Base-by-base conservation (phyloP, 2,329 filamentous ascomycete species). In the Pseudohalonectria lignicola region DNA sequence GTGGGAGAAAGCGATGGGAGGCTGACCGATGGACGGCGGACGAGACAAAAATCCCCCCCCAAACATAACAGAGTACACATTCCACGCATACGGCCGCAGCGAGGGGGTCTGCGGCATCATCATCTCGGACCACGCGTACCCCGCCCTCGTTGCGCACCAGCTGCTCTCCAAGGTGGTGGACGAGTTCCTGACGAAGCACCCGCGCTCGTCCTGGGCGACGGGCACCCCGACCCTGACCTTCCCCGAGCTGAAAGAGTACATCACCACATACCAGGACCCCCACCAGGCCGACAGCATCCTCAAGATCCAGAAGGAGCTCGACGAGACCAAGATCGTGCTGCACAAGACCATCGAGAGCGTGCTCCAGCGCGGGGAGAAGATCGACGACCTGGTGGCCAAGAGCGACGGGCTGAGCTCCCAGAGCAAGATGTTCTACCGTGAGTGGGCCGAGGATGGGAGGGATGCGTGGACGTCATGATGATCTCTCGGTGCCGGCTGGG, bases 341-440 rank as follows among this genome's bases (percentile, higher is more conserved):
- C 87, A 96, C 66, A 94, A 96, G 75, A 95, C 92, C 32, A 95
- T 94, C 52, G 83, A 94, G 67, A 84, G 77, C 53, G 79, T 71
- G 37, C 61, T 95, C 53, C 82, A 95, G 68, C 76, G 92, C 44
- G 92, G 88, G 31, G 88, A 96, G 76, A 96, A 95, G 74, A 86
- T 98, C 49, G 90, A 96, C 55, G 85, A 83, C 51, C 64, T 98
- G 50, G 90, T 96, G 33, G 80, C 81, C 46, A 96, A 96, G 76
- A 94, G 86, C 53, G 86, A 94, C 51, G 86, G 81, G 11, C 63
- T 98, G 53, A 94, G 86, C 62, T 76, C 78, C 36, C 84, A 92
- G 69, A 94, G 86, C 66, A 96, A 94, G 74, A 90, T 93, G 82
- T 98, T 98, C 61, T 96, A 96, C 61, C 86, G 82, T 38, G 9